Base-by-base conservation (phyloP, 768 basidiomycete genomes). In the Mycena latifolia region DNA sequence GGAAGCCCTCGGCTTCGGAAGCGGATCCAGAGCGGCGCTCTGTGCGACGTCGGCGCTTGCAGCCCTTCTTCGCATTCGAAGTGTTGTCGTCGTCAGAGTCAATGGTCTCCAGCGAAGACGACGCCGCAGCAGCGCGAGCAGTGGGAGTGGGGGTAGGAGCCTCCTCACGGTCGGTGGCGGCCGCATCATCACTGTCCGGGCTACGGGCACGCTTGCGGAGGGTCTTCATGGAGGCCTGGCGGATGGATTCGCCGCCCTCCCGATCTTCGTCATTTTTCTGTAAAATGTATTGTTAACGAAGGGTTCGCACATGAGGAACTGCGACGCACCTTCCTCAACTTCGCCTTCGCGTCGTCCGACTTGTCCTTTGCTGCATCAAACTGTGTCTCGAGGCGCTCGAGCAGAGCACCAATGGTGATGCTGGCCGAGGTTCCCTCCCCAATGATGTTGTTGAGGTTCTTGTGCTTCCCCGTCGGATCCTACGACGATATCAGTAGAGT, bases 281-380 rank as follows among this genome's bases (percentile, higher is more conserved):
- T 28, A 28, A 18, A 3, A 18, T 39, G 15, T 15, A 18, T 17
- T 39, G 15, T 12, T 17, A 39, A 39, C 10, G 37, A 33, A 33
- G 11, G 31, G 11, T 33, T 33, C 6, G 31, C 31, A 5, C 5
- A 33, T 33, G 31, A 33, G 11, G 11, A 33, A 31, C 11, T 51
- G 15, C 10, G 20, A 51, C 60, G 15, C 35, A 65, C 64, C 57
- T 58, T 39, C 52, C 59, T 58, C 2, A 65, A 25, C 56, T 59
- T 47, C 14, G 39, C 64, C 52, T 65, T 65, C 7, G 51, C 64
- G 0, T 54, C 41, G 28, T 65, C 64, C 22, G 64, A 53, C 57
- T 65, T 65, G 27, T 22, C 55, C 50, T 64, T 64, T 15, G 63
- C 63, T 0, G 3, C 15, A 29, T 64, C 55, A 33, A 27, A 52